Conservation (phyloP, 2,329 filamentous ascomycete species). For the Alternaria rosae region DNA sequence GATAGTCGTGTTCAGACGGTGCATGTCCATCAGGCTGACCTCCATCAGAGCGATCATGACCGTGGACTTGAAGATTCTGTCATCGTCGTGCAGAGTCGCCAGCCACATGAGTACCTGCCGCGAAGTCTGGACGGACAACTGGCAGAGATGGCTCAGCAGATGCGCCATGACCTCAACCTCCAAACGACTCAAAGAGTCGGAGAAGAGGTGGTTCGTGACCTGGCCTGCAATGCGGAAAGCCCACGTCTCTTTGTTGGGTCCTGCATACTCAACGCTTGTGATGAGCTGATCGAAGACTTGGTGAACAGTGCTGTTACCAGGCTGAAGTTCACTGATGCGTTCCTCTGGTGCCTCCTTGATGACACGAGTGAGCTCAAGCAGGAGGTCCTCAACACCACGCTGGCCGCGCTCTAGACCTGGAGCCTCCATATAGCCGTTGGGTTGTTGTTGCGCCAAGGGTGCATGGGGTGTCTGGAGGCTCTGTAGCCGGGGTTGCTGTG, state of each 20-base stretch:
- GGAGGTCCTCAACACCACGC: slow-evolving; percentile 61
- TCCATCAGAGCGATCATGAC: slow-evolving; percentile 68
- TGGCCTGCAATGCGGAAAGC: slow-evolving; percentile 64
- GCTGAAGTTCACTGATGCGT: slow-evolving; percentile 64
- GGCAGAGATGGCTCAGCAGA: slow-evolving; percentile 67
- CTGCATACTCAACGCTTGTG: slow-evolving; percentile 60
- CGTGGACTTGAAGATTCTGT: slow-evolving; percentile 67
- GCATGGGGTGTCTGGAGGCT: slow-evolving; percentile 44
- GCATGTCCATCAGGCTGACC: slow-evolving; percentile 66
- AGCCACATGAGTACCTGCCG: slow-evolving; percentile 62
- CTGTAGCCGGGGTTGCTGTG: slow-evolving; percentile 57
- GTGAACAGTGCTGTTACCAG: slow-evolving; percentile 60
- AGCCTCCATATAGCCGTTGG: slow-evolving; percentile 67
- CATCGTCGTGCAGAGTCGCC: slow-evolving; percentile 61
- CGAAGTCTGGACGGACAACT: slow-evolving; percentile 65
- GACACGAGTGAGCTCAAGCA: slow-evolving; percentile 64
- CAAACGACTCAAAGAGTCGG: slow-evolving; percentile 61
- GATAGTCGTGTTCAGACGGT: slow-evolving; percentile 68
- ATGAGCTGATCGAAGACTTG: slow-evolving; percentile 66
- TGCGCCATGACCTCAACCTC: slow-evolving; percentile 71
- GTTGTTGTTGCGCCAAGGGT: slow-evolving; percentile 55
- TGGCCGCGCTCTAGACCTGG: slow-evolving; percentile 47
- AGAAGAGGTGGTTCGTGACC: slow-evolving; percentile 64
- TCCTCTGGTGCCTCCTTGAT: slow-evolving; percentile 65
- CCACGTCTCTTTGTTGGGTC: slow-evolving; percentile 63